Percentiles rank a stretch among this genome's conserved stretches.
These are phyloP conservation scores for Rhodosporidiobolus sp. DNA, from an alignment of 768 basidiomycete genomes.

Conservation along the genomic window DNA sequence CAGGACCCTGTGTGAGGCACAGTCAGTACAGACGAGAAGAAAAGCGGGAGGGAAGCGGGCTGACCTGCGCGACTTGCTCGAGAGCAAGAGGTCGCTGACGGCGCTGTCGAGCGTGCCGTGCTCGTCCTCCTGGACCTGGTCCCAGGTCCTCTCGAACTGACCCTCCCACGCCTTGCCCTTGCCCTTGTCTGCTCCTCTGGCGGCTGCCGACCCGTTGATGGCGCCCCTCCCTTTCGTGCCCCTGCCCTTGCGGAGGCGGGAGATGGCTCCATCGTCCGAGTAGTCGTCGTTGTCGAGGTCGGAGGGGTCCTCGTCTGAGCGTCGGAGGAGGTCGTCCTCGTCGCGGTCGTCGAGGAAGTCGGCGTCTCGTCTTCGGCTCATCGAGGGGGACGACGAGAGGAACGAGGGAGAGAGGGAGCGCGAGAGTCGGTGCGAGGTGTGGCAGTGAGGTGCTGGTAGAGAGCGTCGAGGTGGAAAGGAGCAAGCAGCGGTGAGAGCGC, in stretches of 20 bases:
- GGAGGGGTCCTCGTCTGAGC: constrained; percentile 15
- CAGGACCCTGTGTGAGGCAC: constrained; percentile 58
- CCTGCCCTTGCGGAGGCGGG: neutral
- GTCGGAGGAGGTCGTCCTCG: constrained; percentile 16
- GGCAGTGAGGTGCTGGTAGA: no score
- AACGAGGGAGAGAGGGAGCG: no score
- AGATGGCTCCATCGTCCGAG: constrained; percentile 2
- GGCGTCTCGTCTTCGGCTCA: neutral
- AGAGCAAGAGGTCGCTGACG: constrained; percentile 82
- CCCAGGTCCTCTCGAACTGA: constrained; percentile 90
- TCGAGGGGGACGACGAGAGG: neutral
- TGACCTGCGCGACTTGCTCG: constrained; percentile 77
- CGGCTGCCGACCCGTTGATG: neutral
- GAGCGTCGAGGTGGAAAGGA: no score
- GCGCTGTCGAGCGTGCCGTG: constrained; percentile 82
- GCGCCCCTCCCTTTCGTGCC: constrained; percentile 2
- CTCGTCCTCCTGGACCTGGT: constrained; percentile 94
- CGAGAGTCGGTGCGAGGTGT: neutral
- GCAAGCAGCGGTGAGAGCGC: no score
- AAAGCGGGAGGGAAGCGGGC: constrained; percentile 32
- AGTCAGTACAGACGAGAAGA: neutral
- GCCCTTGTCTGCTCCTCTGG: constrained; percentile 18
- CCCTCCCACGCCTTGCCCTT: constrained; percentile 86
- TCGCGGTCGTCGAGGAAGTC: constrained; percentile 11
- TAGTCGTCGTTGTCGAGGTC: constrained; percentile 10